Conservation (phyloP, 2,329 filamentous ascomycete species). For the Trichoderma gracile region DNA sequence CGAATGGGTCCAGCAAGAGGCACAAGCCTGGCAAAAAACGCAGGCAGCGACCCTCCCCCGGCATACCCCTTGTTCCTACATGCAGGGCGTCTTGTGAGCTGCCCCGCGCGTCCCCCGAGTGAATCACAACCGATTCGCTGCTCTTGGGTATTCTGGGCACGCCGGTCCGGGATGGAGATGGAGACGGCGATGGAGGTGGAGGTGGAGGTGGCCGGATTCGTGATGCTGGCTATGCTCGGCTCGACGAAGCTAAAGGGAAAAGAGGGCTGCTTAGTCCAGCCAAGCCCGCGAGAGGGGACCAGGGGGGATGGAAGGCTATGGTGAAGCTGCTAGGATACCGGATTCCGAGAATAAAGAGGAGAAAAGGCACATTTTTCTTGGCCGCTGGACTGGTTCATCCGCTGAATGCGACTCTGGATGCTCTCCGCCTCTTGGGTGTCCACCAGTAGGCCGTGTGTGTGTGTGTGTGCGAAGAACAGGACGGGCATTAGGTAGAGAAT, state of each 20-base stretch:
- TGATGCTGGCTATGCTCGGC: slow-evolving; percentile 1
- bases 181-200: slow-evolving; percentile 16
- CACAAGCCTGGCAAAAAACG: too few relatives aligned
- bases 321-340: not conserved
- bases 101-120: slow-evolving; percentile 14
- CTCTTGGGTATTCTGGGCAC: not conserved
- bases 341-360: not conserved
- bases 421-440: not conserved
- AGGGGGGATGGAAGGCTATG: not conserved
- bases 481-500: not conserved
- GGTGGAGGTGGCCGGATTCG: slow-evolving; percentile 1
- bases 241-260: not conserved
- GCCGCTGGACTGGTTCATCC: not conserved
- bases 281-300: slow-evolving; percentile 4
- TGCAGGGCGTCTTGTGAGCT: not conserved
- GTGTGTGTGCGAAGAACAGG: not conserved
- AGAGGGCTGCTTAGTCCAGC: not conserved
- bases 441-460: not conserved
- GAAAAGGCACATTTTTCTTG: not conserved
- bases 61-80: not conserved
- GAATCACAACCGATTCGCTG: slow-evolving; percentile 14
- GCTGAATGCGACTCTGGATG: not conserved
- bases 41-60: not conserved
- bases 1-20: too few relatives aligned
- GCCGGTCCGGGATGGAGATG: not conserved